Evolutionary conservation across 2,329 filamentous ascomycete genomes (phyloP).

Genomic region (Colletotrichum filicis): DNA sequence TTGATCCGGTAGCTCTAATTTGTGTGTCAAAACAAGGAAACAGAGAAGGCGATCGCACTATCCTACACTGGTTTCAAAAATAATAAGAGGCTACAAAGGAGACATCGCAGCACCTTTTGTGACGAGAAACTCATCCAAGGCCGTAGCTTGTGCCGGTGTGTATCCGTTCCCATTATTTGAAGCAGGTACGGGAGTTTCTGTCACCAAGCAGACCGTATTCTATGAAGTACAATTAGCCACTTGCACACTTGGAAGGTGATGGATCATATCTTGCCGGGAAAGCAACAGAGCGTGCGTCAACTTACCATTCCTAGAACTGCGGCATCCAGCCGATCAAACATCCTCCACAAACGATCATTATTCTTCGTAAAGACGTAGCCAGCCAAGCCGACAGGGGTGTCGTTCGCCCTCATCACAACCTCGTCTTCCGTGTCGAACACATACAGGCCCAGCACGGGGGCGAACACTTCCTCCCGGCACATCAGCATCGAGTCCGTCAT

Average conservation of each 20-base stretch:
- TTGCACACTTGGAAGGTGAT: not conserved
- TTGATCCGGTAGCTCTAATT: not conserved
- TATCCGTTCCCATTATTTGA: slow-evolving; percentile 20
- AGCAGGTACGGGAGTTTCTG: slow-evolving; percentile 1
- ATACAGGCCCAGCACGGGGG: slow-evolving; percentile 78
- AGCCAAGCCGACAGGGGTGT: slow-evolving; percentile 76
- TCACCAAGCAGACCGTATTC: slow-evolving; percentile 27
- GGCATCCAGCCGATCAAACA: slow-evolving; percentile 65
- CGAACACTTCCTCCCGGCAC: slow-evolving; percentile 79
- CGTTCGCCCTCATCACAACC: slow-evolving; percentile 75
- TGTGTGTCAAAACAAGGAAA: not conserved
- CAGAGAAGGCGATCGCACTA: not conserved
- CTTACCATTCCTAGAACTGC: slow-evolving; percentile 70
- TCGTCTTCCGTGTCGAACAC: slow-evolving; percentile 78
- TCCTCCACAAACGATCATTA: slow-evolving; percentile 50
- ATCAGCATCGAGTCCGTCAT: slow-evolving; percentile 76
- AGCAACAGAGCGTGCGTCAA: not conserved
- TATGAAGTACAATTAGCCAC: not conserved
- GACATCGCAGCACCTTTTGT: slow-evolving; percentile 28
- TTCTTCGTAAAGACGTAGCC: slow-evolving; percentile 76
- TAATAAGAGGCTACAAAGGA: not conserved
- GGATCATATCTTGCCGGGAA: not conserved
- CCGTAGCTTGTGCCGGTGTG: not conserved
- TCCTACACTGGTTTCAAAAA: not conserved
- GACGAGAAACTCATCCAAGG: slow-evolving; percentile 27